Percentiles rank a stretch among this genome's conserved stretches.
These are phyloP conservation scores for Myxozyma monticola DNA, from an alignment of 805 yeast species.

Conservation along the genomic window DNA sequence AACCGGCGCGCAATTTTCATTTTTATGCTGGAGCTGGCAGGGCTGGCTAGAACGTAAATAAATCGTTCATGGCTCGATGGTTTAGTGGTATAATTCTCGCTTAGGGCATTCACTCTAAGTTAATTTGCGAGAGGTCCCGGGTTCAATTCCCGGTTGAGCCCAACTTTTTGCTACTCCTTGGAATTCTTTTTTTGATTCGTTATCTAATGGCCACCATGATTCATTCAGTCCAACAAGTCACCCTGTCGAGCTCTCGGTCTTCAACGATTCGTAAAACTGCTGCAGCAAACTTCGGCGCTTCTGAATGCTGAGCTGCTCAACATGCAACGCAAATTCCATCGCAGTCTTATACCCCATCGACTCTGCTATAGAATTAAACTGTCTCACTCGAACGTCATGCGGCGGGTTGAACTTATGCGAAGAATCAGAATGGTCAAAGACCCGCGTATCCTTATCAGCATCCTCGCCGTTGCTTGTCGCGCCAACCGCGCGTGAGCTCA, in stretches of 20 bases:
- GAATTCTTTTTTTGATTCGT: too few relatives aligned
- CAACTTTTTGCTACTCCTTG: too few relatives aligned
- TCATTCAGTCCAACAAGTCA: too few relatives aligned
- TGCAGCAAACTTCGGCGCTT: conserved; percentile 8
- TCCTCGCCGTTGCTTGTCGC: not conserved
- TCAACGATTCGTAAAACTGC: conserved; percentile 6
- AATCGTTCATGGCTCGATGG: too few relatives aligned
- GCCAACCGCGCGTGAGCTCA: conserved; percentile 10
- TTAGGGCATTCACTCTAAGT: conserved; percentile 37
- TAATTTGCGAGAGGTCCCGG: conserved; percentile 41
- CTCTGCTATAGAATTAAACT: conserved; percentile 21
- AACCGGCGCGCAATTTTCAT: too few relatives aligned
- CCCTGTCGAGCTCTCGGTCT: not conserved
- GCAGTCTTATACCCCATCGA: conserved; percentile 11
- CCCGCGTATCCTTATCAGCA: not conserved
- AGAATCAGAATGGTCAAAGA: not conserved
- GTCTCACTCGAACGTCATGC: conserved; percentile 17
- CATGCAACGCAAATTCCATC: conserved; percentile 19
- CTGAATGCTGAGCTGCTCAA: conserved; percentile 7
- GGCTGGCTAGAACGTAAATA: too few relatives aligned
- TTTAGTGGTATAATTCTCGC: conserved; percentile 42
- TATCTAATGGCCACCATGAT: too few relatives aligned
- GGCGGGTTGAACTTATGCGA: conserved; percentile 8
- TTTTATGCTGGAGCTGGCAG: too few relatives aligned
- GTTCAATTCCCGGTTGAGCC: conserved; percentile 42